phyloP scores from a whole-genome alignment of 164 flowering plant species.

The Cinnamomum micranthum region DNA sequence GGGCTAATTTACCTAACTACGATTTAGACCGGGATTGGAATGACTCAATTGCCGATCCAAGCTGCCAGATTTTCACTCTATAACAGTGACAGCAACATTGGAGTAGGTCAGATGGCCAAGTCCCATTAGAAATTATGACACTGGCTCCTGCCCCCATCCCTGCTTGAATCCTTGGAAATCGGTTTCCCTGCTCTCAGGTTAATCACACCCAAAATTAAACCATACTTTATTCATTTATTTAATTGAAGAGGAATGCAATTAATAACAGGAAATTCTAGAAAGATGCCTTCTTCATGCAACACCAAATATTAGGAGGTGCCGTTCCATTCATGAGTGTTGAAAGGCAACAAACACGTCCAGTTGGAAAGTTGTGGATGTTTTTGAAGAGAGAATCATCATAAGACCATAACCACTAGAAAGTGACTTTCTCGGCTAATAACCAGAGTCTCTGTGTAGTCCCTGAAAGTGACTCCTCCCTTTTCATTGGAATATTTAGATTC shows the following conservation, averaged over 20 bases:
- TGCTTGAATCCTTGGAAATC: no score
- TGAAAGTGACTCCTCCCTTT: constrained; percentile 4
- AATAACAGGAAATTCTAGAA: not conserved
- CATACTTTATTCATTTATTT: not conserved
- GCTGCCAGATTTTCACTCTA: no score
- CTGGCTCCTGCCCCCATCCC: no score
- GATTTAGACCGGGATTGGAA: no score
- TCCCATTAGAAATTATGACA: no score
- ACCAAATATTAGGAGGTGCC: not conserved
- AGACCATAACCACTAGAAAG: constrained; percentile 3
- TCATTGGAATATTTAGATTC: not conserved
- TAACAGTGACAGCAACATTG: no score
- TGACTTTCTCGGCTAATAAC: not conserved
- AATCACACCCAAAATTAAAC: not conserved
- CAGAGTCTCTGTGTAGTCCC: not conserved
- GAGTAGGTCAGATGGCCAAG: no score
- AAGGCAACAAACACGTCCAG: not conserved
- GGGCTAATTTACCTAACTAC: no score
- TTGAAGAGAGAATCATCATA: not conserved
- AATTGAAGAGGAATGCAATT: not conserved
- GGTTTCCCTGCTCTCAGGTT: not conserved
- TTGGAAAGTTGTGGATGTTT: not conserved
- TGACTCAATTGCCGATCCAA: no score
- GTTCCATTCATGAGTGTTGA: not conserved
- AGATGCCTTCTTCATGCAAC: not conserved